A percentile compares a stretch with the other conserved stretches of the same genome.
These are phyloP conservation scores for Kurtzmaniella natalensis DNA, from an alignment of 1,139 yeast genomes.

Conservation along the genomic window DNA sequence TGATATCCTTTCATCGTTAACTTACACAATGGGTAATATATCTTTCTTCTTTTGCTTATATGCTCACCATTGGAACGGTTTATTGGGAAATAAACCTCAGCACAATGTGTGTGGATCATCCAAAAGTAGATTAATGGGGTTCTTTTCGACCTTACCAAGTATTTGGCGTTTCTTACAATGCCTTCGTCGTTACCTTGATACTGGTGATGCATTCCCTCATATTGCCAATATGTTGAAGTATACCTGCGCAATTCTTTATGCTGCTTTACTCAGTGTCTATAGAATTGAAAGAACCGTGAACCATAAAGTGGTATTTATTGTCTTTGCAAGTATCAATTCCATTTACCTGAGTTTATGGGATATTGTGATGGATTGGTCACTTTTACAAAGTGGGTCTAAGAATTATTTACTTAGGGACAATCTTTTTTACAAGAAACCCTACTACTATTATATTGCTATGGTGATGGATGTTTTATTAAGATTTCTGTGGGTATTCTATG, in stretches of 20 bases:
- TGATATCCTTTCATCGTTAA: slow-evolving; percentile 81
- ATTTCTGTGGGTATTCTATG: slow-evolving; percentile 89
- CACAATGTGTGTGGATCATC: slow-evolving; percentile 67
- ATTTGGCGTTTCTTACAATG: slow-evolving; percentile 92
- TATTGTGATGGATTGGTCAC: slow-evolving; percentile 91
- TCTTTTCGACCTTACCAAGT: slow-evolving; percentile 78
- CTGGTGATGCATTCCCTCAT: slow-evolving; percentile 97
- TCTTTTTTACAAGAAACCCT: slow-evolving; percentile 54
- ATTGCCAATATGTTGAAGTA: slow-evolving; percentile 87
- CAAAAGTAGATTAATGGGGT: slow-evolving; percentile 73
- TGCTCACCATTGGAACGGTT: slow-evolving; percentile 61
- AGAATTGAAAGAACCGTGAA: slow-evolving; percentile 51
- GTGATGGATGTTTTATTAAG: slow-evolving; percentile 67
- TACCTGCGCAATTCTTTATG: slow-evolving; percentile 58
- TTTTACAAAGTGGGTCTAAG: slow-evolving; percentile 62
- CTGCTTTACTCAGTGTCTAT: slow-evolving; percentile 73
- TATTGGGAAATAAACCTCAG: slow-evolving; percentile 32
- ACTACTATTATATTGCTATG: slow-evolving; percentile 71
- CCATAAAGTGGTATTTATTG: slow-evolving; percentile 58
- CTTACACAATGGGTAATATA: slow-evolving; percentile 81
- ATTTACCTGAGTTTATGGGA: slow-evolving; percentile 78
- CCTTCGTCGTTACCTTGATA: slow-evolving; percentile 83
- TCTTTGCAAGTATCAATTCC: slow-evolving; percentile 73
- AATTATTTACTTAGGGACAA: slow-evolving; percentile 66
- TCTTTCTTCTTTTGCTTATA: slow-evolving; percentile 85